These are phyloP conservation scores for Cladosporium sp. DNA, from an alignment of 2,329 filamentous ascomycete genomes.

Conservation along the genomic window DNA sequence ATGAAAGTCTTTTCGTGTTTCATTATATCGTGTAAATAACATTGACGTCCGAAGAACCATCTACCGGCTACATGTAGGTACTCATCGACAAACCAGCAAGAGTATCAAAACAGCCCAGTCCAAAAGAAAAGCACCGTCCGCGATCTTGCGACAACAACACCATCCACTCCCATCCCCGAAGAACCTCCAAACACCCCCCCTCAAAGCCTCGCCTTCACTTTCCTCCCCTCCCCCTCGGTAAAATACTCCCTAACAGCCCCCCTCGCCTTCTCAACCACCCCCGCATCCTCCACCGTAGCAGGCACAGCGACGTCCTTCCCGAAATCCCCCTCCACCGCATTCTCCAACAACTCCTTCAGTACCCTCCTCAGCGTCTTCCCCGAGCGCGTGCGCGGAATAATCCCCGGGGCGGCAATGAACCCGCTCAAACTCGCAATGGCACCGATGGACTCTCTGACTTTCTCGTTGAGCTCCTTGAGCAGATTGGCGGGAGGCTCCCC, in stretches of 20 bases:
- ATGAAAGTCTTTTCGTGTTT: too few relatives aligned
- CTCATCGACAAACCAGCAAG: too few relatives aligned
- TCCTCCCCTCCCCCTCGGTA: slow-evolving; percentile 32
- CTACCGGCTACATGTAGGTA: too few relatives aligned
- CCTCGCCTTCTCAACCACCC: slow-evolving; percentile 70
- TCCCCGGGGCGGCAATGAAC: slow-evolving; percentile 76
- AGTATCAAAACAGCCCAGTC: too few relatives aligned
- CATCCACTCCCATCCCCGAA: too few relatives aligned
- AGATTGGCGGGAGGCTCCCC: slow-evolving; percentile 47
- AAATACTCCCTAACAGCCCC: slow-evolving; percentile 74
- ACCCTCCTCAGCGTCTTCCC: slow-evolving; percentile 86
- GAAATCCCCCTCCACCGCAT: slow-evolving; percentile 69
- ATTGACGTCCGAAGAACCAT: too few relatives aligned
- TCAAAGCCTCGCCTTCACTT: slow-evolving; percentile 33
- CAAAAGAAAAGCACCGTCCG: too few relatives aligned
- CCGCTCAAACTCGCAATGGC: slow-evolving; percentile 82
- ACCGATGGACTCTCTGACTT: slow-evolving; percentile 77
- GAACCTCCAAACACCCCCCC: too few relatives aligned
- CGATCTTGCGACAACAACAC: too few relatives aligned
- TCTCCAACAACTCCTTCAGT: slow-evolving; percentile 77
- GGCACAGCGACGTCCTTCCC: slow-evolving; percentile 70
- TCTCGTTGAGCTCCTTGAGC: slow-evolving; percentile 63
- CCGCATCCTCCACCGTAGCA: slow-evolving; percentile 77
- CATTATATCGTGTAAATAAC: too few relatives aligned
- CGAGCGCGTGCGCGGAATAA: slow-evolving; percentile 90